Base-by-base conservation (phyloP, 1,284 basidiomycete genomes). In the Microbotryomycetes sp. region DNA sequence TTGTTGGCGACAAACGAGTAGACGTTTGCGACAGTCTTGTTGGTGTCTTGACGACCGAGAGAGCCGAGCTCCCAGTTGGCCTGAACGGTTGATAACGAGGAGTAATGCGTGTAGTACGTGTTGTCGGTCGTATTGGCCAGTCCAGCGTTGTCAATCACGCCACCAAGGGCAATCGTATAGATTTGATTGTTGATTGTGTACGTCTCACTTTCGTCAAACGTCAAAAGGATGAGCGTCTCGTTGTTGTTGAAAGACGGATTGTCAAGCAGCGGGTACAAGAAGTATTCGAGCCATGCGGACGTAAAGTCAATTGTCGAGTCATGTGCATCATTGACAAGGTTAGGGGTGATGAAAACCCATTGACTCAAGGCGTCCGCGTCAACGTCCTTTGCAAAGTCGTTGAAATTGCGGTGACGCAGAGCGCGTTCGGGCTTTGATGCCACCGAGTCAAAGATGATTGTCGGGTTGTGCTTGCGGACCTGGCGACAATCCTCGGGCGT, bases 21-120 rank as follows among this genome's bases (percentile, higher is more conserved):
- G 63, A 83, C 82, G 70, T 83, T 83, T 65, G 75, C 71, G 62
- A 80, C 59, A 18, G 73, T 75, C 59, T 68, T 70, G 71, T 81
- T 81, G 21, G 79, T 77, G 71, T 84, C 83, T 46, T 78, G 76
- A 51, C 83, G 80, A 29, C 83, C 83, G 24, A 85, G 81, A 24
- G 79, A 80, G 54, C 78, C 78, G 24, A 85, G 79, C 30, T 75
- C 74, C 83, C 84, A 87, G 78, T 87, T 87, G 52, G 80, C 79
- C 75, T 86, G 73, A 27, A 85, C 80, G 5, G 83, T 82, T 18
- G 81, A 80, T 52, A 87, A 72, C 50, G 74, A 71, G 7, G 83
- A 84, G 76, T 86, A 87, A 73, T 87, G 86, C 2, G 82, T 81
- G 74, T 85, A 85, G 76, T 79, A 84, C 1, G 77, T 80, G 18